These are phyloP conservation scores for Phytophthora cactorum DNA, from an alignment of 352 stramenopile genomes.

Conservation along the genomic window DNA sequence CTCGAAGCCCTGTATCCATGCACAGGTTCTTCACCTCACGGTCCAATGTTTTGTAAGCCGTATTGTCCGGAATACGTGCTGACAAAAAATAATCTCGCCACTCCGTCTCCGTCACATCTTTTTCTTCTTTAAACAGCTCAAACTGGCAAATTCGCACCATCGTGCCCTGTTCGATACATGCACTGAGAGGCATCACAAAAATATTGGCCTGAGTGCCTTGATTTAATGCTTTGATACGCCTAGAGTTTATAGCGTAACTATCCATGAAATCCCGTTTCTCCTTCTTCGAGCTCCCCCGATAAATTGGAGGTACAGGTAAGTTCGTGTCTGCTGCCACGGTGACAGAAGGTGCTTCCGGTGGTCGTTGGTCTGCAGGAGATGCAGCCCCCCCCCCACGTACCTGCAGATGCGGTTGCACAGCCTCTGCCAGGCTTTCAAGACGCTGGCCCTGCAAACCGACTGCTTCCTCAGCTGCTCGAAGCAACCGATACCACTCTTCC, in stretches of 20 bases:
- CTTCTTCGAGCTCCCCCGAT: neutral
- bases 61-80: conserved; percentile 10
- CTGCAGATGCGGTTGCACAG: neutral
- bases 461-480: neutral
- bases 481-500: neutral
- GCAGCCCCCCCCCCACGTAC: neutral
- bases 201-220: conserved; percentile 3
- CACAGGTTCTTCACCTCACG: conserved; percentile 8
- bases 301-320: neutral
- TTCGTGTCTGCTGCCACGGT: neutral
- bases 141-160: conserved; percentile 16
- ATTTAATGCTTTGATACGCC: conserved; percentile 6
- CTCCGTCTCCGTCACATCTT: conserved; percentile 10
- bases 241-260: neutral
- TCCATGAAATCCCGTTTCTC: conserved; percentile 1
- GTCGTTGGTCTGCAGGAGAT: neutral
- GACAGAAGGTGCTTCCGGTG: neutral
- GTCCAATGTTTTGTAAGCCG: conserved; percentile 16
- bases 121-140: conserved; percentile 15
- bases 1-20: conserved; percentile 6
- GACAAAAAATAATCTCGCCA: conserved; percentile 21
- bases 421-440: conserved; percentile 5
- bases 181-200: conserved; percentile 19
- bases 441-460: neutral
- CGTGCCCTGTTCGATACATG: conserved; percentile 10